Evolutionary conservation across 2,329 filamentous ascomycete genomes (phyloP).

Genomic region (Didymella glomerata): DNA sequence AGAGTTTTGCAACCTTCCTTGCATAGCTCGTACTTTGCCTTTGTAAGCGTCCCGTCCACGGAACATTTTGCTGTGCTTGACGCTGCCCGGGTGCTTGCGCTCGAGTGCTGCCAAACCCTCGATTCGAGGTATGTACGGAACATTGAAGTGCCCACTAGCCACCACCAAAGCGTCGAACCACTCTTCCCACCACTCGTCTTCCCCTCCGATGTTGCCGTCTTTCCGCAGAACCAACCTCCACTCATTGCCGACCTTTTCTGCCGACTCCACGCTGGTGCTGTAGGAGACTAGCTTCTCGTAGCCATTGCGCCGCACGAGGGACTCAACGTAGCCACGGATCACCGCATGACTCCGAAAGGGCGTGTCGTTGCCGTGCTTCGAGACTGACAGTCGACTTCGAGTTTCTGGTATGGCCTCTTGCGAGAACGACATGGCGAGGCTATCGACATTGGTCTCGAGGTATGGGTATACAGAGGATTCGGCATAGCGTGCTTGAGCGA

Average conservation of each 20-base stretch:
- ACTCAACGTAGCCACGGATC: constrained; percentile 64
- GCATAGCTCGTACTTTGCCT: constrained; percentile 52
- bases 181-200: constrained; percentile 71
- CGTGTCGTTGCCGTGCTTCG: constrained; percentile 63
- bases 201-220: constrained; percentile 30
- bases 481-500: constrained; percentile 31
- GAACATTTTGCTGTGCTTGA: constrained; percentile 65
- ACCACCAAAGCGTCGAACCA: constrained; percentile 69
- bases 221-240: constrained; percentile 61
- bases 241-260: constrained; percentile 60
- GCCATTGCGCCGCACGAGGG: constrained; percentile 61
- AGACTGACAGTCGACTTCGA: constrained; percentile 53
- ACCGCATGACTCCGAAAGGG: constrained; percentile 70
- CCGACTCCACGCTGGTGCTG: constrained; percentile 69
- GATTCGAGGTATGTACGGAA: constrained; percentile 64
- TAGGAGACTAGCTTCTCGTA: constrained; percentile 64
- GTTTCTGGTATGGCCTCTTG: constrained; percentile 62
- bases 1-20: background rate
- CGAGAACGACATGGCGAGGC: constrained; percentile 67
- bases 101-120: constrained; percentile 61
- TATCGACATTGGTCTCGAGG: constrained; percentile 71
- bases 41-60: constrained; percentile 57
- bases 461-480: constrained; percentile 62
- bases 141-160: constrained; percentile 67
- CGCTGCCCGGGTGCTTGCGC: constrained; percentile 57